These are phyloP conservation scores for Xylona heveae DNA, from an alignment of 495 filamentous ascomycete species.

Conservation along the genomic window DNA sequence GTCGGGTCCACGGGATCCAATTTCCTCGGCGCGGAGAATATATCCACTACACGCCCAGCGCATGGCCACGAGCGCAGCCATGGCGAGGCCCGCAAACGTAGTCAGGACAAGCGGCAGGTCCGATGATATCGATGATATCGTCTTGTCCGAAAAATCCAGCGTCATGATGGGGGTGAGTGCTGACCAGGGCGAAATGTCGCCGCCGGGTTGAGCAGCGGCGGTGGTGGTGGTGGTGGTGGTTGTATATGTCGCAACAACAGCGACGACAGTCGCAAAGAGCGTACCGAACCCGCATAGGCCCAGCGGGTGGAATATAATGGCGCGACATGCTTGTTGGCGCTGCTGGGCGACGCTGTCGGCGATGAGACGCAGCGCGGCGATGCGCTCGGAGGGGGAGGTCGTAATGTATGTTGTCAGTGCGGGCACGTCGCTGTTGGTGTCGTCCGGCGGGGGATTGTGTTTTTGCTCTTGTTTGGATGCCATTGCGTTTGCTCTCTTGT, in stretches of 20 bases:
- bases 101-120: conserved; percentile 18
- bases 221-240: no score
- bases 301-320: conserved; percentile 30
- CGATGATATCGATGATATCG: conserved; percentile 7
- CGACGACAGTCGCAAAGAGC: conserved; percentile 16
- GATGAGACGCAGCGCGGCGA: conserved; percentile 27
- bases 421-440: conserved; percentile 1
- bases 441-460: no score
- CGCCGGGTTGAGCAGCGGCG: no score
- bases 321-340: conserved; percentile 27
- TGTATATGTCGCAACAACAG: conserved; percentile 5
- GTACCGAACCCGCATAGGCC: conserved; percentile 17
- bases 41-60: conserved; percentile 24
- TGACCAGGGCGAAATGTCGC: no score
- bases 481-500: no score
- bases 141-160: no score
- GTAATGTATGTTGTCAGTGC: conserved; percentile 1
- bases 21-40: conserved; percentile 27
- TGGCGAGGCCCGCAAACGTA: conserved; percentile 21
- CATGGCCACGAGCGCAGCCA: conserved; percentile 21
- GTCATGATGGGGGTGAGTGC: no score
- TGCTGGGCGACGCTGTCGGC: conserved; percentile 42
- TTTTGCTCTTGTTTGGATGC: no score
- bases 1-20: no score
- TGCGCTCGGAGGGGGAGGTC: conserved; percentile 15